Base-by-base conservation (phyloP, 305 asterid species). In the Plantago lanceolata region DNA sequence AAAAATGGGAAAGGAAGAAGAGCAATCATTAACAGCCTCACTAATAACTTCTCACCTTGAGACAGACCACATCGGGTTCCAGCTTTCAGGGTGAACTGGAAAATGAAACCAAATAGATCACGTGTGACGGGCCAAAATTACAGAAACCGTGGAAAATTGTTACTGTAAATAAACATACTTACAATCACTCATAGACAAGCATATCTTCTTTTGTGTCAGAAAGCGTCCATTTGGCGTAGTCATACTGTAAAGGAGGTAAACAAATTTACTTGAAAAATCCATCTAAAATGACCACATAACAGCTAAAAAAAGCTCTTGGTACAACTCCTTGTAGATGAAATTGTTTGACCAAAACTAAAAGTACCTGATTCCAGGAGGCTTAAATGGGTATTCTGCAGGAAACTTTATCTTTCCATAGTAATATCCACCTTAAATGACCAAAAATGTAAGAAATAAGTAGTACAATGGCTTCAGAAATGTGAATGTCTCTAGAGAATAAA, bases 311-410 rank as follows among this genome's bases (percentile, higher is more conserved):
- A 29, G 49, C 28, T 43, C 61, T 65, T 63, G 40, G 68, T 20
- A 53, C 18, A 35, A 35, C 24, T 60, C 60, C 62, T 40, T 45
- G 20, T 52, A 69, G 63, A 58, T 49, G 67, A 29, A 57, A 33
- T 21, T 33, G 4, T 52, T 44, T 48, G 37, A 75, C 48, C 64
- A 26, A 61, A 57, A 60, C 61, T 57, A 44, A 64, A 64, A 57
- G 21, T 71, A 88, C 99, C 87, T 90, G 75, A 93, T 89, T 59
- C 87, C 95, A 28, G 99, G 99, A 67, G 99, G 99, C 74, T 93
- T 90, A 60, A 72, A 89, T 7, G 99, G 97, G 81, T 93, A 93
- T 54, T 93, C 96, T 50, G 99, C 82, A 71, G 99, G 99, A 80
- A 93, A 93, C 75, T 84, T 89, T 67, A 93, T 84, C 81, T 84